phyloP scores from a whole-genome alignment of 139 green algal species.

The Chara braunii region DNA sequence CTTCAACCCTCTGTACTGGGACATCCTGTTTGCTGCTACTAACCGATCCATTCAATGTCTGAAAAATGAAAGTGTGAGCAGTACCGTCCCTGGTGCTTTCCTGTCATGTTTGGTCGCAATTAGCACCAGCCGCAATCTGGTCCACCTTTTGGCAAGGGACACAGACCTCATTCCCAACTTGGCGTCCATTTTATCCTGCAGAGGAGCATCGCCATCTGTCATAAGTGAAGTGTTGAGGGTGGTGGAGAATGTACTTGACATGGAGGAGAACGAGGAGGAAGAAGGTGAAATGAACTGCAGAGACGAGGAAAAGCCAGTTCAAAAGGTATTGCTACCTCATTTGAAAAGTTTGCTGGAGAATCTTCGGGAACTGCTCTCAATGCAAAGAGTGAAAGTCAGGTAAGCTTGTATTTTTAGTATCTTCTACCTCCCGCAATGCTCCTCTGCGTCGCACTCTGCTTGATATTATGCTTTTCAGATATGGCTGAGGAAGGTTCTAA shows the following conservation, averaged over 20 bases:
- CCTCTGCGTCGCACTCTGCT: no score
- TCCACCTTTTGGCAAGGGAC: slow-evolving; percentile 7
- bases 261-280: background rate
- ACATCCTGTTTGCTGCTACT: slow-evolving; percentile 4
- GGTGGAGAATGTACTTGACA: slow-evolving; percentile 9
- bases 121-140: background rate
- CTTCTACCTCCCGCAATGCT: no score
- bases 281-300: background rate
- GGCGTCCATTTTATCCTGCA: background rate
- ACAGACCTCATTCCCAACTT: background rate
- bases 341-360: slow-evolving; percentile 1
- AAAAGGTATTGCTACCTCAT: background rate
- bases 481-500: no score
- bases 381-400: no score
- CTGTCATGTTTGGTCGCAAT: slow-evolving; percentile 6
- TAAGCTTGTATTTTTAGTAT: no score
- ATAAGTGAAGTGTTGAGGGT: background rate
- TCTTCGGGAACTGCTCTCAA: slow-evolving; percentile 5
- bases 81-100: background rate
- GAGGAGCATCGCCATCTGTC: background rate
- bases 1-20: background rate
- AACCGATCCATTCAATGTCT: background rate
- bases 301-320: background rate
- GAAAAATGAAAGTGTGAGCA: background rate
- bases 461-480: no score